Conservation (phyloP, 805 yeast genomes). For the Kregervanrija pseudodelftensis region DNA sequence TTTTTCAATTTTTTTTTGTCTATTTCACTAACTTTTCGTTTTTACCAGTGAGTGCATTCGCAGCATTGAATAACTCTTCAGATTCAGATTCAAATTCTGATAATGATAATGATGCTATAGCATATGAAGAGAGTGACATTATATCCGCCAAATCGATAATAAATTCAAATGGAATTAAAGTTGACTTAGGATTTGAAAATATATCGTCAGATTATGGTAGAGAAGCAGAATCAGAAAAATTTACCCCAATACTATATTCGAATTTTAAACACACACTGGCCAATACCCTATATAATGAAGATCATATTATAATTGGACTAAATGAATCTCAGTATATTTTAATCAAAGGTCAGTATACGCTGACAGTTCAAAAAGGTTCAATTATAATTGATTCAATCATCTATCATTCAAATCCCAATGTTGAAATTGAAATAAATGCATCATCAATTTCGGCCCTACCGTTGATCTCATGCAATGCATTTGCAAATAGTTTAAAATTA, state of each 20-base stretch:
- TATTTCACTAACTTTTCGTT: too few relatives aligned
- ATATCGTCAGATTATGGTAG: too few relatives aligned
- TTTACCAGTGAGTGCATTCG: conserved; percentile 25
- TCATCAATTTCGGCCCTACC: conserved; percentile 34
- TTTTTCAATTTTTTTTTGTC: too few relatives aligned
- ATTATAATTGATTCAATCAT: conserved; percentile 34
- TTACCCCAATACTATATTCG: conserved; percentile 21
- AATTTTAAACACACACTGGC: conserved; percentile 30
- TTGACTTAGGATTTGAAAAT: too few relatives aligned
- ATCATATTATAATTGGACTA: conserved; percentile 5
- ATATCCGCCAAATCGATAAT: too few relatives aligned
- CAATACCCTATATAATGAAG: conserved; percentile 29
- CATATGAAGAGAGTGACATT: too few relatives aligned
- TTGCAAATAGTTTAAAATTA: conserved; percentile 23
- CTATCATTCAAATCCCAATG: conserved; percentile 21
- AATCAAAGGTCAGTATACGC: conserved; percentile 39
- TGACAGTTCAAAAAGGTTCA: conserved; percentile 42
- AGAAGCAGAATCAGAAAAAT: too few relatives aligned
- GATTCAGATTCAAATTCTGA: not conserved
- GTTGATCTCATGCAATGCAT: conserved; percentile 34
- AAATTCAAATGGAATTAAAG: too few relatives aligned
- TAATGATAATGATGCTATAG: too few relatives aligned
- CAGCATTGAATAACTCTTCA: conserved; percentile 21
- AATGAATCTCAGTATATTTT: conserved; percentile 26
- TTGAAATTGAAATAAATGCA: conserved; percentile 23